A percentile compares a stretch with the other conserved stretches of the same genome.
Conservation (phyloP, 495 filamentous ascomycete genomes). For the Cenococcum geophilum region DNA sequence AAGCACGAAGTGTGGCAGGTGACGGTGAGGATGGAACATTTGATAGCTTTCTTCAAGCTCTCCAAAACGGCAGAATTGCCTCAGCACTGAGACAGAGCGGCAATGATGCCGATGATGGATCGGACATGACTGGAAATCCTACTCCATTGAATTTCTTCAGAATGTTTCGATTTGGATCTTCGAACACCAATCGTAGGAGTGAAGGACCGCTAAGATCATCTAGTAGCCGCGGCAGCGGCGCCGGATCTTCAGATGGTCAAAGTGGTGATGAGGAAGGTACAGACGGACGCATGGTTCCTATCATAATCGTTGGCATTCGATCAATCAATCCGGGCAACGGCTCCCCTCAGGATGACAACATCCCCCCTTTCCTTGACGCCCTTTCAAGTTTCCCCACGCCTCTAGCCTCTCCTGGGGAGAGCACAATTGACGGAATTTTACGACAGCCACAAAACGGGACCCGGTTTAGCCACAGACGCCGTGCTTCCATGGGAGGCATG, state of each 20-base stretch:
- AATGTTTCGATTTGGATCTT: conserved; percentile 44
- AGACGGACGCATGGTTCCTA: conserved; percentile 59
- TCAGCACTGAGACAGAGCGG: conserved; percentile 39
- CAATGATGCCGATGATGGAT: conserved; percentile 27
- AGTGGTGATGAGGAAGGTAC: conserved; percentile 44
- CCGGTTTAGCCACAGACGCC: conserved; percentile 48
- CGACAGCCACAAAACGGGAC: conserved; percentile 40
- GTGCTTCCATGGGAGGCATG: conserved; percentile 47
- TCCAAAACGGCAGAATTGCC: conserved; percentile 43
- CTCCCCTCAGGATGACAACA: conserved; percentile 43
- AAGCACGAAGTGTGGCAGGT: conserved; percentile 36
- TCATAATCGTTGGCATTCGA: conserved; percentile 68
- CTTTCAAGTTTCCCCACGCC: conserved; percentile 46
- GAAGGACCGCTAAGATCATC: conserved; percentile 10
- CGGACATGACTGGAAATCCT: conserved; percentile 25
- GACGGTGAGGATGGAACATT: conserved; percentile 44
- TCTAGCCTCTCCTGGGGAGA: conserved; percentile 31
- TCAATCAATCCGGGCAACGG: conserved; percentile 55
- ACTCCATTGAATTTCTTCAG: conserved; percentile 44
- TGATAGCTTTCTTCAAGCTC: conserved; percentile 41
- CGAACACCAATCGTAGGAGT: conserved; percentile 17
- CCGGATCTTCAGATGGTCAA: conserved; percentile 35
- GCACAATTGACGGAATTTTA: conserved; percentile 36
- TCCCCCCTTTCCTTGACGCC: conserved; percentile 56
- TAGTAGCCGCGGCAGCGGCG: conserved; percentile 15